phyloP scores from a whole-genome alignment of 2,329 filamentous ascomycete genomes.

The Fusarium nisikadoi region DNA sequence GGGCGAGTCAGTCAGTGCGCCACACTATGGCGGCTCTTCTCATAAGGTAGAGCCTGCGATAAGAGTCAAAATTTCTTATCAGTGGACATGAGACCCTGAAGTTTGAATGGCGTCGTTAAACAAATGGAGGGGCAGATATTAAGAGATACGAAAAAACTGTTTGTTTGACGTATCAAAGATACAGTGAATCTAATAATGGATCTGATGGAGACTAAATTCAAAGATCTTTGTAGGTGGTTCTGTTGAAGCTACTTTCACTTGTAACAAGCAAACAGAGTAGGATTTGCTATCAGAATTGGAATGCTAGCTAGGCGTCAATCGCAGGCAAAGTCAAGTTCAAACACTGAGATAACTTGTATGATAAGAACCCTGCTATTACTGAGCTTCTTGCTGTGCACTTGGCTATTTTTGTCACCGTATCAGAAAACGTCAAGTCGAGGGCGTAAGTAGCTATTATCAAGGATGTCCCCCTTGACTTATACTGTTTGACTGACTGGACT shows the following conservation, averaged over 20 bases:
- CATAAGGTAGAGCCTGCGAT: slow-evolving; percentile 3
- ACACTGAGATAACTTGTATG: background rate
- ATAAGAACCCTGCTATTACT: background rate
- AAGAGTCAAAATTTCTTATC: slow-evolving; percentile 29
- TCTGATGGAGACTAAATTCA: no score
- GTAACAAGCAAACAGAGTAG: background rate
- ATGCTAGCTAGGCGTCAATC: slow-evolving; percentile 32
- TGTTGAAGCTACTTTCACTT: background rate
- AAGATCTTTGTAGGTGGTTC: no score
- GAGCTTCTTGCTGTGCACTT: background rate
- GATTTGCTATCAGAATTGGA: background rate
- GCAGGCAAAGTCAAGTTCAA: slow-evolving; percentile 22
- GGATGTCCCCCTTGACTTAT: background rate
- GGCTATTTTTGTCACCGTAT: background rate
- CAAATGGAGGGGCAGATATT: background rate
- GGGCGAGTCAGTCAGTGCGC: slow-evolving; percentile 10
- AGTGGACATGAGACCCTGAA: slow-evolving; percentile 8
- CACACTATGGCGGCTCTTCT: slow-evolving; percentile 21
- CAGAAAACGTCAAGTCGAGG: background rate
- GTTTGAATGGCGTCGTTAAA: background rate
- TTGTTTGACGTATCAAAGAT: background rate
- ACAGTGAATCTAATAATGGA: no score
- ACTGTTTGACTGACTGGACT: background rate
- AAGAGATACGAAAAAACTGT: background rate
- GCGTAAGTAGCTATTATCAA: background rate